These are phyloP conservation scores for Yueomyces sp. DNA, from an alignment of 805 yeast genomes.

Conservation along the genomic window DNA sequence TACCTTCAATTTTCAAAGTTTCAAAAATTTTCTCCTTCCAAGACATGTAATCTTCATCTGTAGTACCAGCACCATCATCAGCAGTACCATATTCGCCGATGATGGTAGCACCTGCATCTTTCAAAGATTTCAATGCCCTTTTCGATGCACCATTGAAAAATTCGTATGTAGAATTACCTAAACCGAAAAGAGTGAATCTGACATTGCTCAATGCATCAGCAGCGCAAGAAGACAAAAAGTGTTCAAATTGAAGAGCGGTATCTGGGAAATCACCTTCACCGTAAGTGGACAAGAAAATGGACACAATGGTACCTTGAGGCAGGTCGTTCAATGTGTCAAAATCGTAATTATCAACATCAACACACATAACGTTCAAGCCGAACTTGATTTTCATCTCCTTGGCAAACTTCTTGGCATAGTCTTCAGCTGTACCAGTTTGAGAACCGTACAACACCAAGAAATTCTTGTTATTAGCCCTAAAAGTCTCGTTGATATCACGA, in stretches of 20 bases:
- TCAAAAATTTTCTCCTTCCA: constrained; percentile 82
- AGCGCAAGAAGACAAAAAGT: constrained; percentile 40
- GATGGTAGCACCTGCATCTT: constrained; percentile 54
- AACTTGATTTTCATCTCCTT: constrained; percentile 77
- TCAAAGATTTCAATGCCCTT: constrained; percentile 37
- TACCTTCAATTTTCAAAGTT: constrained; percentile 45
- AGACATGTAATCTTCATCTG: constrained; percentile 86
- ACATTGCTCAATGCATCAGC: constrained; percentile 38
- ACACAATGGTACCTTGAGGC: constrained; percentile 43
- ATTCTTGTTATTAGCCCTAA: constrained; percentile 53
- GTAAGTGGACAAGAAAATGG: constrained; percentile 81
- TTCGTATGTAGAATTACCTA: constrained; percentile 92
- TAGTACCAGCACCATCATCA: constrained; percentile 88
- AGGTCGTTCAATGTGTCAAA: constrained; percentile 61
- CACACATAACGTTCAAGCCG: constrained; percentile 71
- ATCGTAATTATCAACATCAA: constrained; percentile 82
- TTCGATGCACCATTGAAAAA: constrained; percentile 76
- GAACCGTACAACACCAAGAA: constrained; percentile 81
- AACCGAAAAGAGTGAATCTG: constrained; percentile 69
- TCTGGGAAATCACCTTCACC: constrained; percentile 99
- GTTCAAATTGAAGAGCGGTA: constrained; percentile 71
- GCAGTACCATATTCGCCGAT: constrained; percentile 80
- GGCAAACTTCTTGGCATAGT: constrained; percentile 80
- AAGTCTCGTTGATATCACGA: constrained; percentile 44
- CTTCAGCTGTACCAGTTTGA: constrained; percentile 98